Base-by-base conservation (phyloP, 23 red algal genomes). In the Gracilaria domingensis region DNA sequence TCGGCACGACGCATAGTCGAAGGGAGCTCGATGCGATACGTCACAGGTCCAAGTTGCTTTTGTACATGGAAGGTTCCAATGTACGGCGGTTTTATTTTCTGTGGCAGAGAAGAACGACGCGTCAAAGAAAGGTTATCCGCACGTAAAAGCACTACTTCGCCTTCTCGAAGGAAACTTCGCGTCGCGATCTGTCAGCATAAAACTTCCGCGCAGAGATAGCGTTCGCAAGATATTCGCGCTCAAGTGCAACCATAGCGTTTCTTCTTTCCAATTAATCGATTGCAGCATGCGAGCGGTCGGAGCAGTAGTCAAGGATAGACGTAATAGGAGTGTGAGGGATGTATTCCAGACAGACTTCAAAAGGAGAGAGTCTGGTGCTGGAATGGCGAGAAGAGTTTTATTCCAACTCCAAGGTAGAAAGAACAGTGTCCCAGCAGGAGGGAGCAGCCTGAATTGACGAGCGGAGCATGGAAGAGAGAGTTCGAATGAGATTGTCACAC, bases 21-120 rank as follows among this genome's bases (percentile, higher is more conserved):
- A 28, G 49, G 78, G 17, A 82, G 78, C 78, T 82, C 47, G 33
- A 82, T 82, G 7, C 42, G 42, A 30, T 57, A 82, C 8, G 78
- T 82, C 8, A 82, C 78, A 30, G 78, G 78, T 11, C 44, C 13
- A 45, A 57, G 32, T 60, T 16, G 16, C 14, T 59, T 32, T 9
- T 21, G 50, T 6, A 82, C 30, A 18, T 18, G 32, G 16, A 82
- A 82, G 14, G 78, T 40, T 57, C 39, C 78, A 37, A 58, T 57
- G 24, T 57, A 82, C 8, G 14, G 39, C 26, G 47, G 45, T 37
- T 54, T 40, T 20, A 16, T 57, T 13, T 60, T 82, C n/a, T 7
- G 6, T 14, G 53, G 78, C 21, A 82, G 49, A 14, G 39, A 9
- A 21, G 44, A 54, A 11, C 78, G 7, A 11, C 23, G 53, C 8